Conservation (phyloP, 371 early-diverging fungal genomes). For the Gilbertella persicaria region DNA sequence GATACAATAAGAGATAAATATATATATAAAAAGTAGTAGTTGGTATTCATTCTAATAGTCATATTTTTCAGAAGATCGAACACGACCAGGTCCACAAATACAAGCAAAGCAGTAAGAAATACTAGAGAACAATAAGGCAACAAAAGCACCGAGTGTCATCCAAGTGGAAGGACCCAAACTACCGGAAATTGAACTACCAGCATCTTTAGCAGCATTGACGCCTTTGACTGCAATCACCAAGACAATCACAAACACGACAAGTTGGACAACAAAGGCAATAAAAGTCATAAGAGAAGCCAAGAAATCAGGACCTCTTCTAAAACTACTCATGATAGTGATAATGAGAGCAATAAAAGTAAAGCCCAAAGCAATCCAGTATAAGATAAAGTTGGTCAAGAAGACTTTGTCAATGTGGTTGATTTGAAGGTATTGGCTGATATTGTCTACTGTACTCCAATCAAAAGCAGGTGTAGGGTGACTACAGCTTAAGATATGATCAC, state of each 20-base stretch:
- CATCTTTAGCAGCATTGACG: slow-evolving; percentile 30
- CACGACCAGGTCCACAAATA: slow-evolving; percentile 23
- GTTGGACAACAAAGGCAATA: slow-evolving; percentile 20
- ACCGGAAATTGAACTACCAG: slow-evolving; percentile 23
- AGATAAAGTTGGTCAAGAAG: slow-evolving; percentile 39
- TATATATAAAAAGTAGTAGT: too few species aligned
- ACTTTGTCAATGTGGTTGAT: slow-evolving; percentile 18
- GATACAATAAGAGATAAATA: too few species aligned
- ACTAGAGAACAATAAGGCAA: slow-evolving; percentile 25
- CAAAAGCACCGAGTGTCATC: slow-evolving; percentile 36
- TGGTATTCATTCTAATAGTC: background rate
- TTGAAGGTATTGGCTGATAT: slow-evolving; percentile 2
- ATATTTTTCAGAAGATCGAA: slow-evolving; percentile 17
- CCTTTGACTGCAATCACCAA: slow-evolving; percentile 36
- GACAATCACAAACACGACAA: slow-evolving; percentile 26
- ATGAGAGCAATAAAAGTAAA: slow-evolving; percentile 39
- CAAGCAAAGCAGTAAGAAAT: slow-evolving; percentile 24
- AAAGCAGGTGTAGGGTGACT: slow-evolving; percentile 40
- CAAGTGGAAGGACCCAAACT: slow-evolving; percentile 34
- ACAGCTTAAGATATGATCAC: slow-evolving; percentile 22
- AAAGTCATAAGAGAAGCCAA: slow-evolving; percentile 32
- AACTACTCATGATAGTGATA: slow-evolving; percentile 38
- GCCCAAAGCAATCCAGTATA: slow-evolving; percentile 47
- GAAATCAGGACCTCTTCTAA: slow-evolving; percentile 34
- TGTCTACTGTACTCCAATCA: slow-evolving; percentile 37